A percentile compares a stretch with the other conserved stretches of the same genome.
Conservation (phyloP, 1,284 basidiomycete species). For the Sphaerobolus stellatus region DNA sequence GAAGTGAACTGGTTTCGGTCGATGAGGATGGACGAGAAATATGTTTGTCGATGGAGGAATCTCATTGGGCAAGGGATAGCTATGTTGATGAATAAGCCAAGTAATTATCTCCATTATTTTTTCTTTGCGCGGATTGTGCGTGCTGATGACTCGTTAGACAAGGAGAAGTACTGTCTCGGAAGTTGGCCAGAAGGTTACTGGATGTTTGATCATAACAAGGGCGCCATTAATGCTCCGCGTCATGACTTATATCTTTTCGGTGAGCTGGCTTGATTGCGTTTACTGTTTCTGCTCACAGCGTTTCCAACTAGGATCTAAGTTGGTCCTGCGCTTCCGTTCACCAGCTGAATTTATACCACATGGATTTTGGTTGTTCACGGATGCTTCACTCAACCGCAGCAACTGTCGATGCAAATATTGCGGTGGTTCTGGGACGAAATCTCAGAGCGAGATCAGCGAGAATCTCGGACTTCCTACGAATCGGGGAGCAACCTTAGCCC, state of each 20-base stretch:
- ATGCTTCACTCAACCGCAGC: conserved; percentile 43
- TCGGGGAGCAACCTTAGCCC: conserved; percentile 1
- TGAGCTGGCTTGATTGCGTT: conserved; percentile 32
- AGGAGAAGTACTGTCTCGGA: conserved; percentile 1
- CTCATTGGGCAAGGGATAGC: conserved; percentile 9
- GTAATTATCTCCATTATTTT: not conserved
- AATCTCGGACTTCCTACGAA: conserved; percentile 46
- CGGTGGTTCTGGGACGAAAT: conserved; percentile 43
- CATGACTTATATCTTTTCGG: conserved; percentile 78
- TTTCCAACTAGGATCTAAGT: conserved; percentile 41
- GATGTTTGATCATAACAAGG: conserved; percentile 74
- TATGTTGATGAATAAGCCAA: conserved; percentile 5
- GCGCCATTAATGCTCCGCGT: conserved; percentile 46
- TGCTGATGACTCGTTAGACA: not conserved
- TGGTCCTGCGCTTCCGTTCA: conserved; percentile 63
- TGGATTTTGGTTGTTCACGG: conserved; percentile 71
- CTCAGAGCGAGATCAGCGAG: conserved; percentile 66
- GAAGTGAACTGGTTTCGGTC: conserved; percentile 7
- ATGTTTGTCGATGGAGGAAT: conserved; percentile 7
- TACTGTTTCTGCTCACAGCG: not conserved
- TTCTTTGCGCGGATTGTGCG: no score
- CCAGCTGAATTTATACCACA: conserved; percentile 79
- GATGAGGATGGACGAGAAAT: conserved; percentile 11
- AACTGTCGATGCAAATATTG: conserved; percentile 81
- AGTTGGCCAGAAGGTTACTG: conserved; percentile 64